phyloP scores from a whole-genome alignment of 192 early-diverging fungal genomes.

The Globomyces pollinis-pini region DNA sequence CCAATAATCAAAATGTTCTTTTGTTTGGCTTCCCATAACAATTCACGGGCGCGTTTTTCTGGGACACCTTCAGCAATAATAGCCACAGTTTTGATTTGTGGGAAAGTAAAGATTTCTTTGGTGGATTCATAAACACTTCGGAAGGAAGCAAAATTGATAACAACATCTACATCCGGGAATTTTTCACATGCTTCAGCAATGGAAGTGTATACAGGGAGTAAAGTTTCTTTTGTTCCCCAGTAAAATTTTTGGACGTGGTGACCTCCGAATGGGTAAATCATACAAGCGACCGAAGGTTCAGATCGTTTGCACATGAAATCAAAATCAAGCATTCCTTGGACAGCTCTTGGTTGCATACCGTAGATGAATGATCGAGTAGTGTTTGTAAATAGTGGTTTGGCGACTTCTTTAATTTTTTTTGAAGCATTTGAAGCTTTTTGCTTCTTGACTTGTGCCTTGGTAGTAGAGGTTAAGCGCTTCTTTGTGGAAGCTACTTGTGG shows the following conservation, averaged over 20 bases:
- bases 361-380: conserved; percentile 88
- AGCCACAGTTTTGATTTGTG: conserved; percentile 88
- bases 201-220: conserved; percentile 87
- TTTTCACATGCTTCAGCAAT: conserved; percentile 72
- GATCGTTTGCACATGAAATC: conserved; percentile 96
- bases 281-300: conserved; percentile 89
- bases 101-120: conserved; percentile 72
- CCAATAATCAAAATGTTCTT: conserved; percentile 85
- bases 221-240: conserved; percentile 98
- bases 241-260: conserved; percentile 99
- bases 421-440: conserved; percentile 19
- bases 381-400: conserved; percentile 63
- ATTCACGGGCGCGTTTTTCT: conserved; percentile 87
- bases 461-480: conserved; percentile 2
- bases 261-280: conserved; percentile 99
- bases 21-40: conserved; percentile 74
- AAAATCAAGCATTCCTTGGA: conserved; percentile 99
- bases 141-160: conserved; percentile 98
- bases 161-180: conserved; percentile 88
- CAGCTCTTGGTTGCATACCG: conserved; percentile 98
- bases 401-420: conserved; percentile 17
- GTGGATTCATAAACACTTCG: conserved; percentile 91
- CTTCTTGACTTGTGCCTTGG: conserved; percentile 7
- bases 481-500: conserved; percentile 5
- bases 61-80: conserved; percentile 99